These are phyloP conservation scores for Suillus alpinus DNA, from an alignment of 768 basidiomycete genomes.

Conservation along the genomic window DNA sequence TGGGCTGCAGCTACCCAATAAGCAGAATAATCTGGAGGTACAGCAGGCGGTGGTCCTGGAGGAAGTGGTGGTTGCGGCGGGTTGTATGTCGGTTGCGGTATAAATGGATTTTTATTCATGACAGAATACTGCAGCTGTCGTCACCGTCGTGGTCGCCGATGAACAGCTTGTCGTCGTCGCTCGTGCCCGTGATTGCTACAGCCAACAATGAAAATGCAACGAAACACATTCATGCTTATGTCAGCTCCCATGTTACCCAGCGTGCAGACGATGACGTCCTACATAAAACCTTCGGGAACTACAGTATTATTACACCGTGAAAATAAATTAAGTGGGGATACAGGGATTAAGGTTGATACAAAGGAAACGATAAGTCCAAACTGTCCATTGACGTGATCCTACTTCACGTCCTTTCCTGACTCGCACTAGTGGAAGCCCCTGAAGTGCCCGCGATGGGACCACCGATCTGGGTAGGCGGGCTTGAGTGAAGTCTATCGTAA, in stretches of 20 bases:
- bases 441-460: background rate
- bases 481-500: conserved; percentile 10
- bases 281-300: background rate
- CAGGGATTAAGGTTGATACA: background rate
- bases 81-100: conserved; percentile 64
- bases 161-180: conserved; percentile 16
- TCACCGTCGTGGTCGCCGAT: conserved; percentile 10
- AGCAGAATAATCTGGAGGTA: conserved; percentile 71
- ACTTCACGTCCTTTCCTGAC: background rate
- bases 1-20: conserved; percentile 71
- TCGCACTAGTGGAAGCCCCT: background rate
- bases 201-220: conserved; percentile 1
- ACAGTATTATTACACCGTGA: background rate
- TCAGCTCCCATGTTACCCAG: background rate
- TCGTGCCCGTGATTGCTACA: background rate
- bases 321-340: background rate
- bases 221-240: background rate
- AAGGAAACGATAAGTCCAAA: background rate
- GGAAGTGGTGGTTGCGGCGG: conserved; percentile 76
- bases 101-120: conserved; percentile 88
- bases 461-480: background rate
- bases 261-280: too few species aligned
- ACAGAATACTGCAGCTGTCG: conserved; percentile 2
- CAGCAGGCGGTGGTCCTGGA: conserved; percentile 75
- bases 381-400: background rate